Evolutionary conservation across 305 asterid species (phyloP).

Genomic region (Fraxinus floribunda): DNA sequence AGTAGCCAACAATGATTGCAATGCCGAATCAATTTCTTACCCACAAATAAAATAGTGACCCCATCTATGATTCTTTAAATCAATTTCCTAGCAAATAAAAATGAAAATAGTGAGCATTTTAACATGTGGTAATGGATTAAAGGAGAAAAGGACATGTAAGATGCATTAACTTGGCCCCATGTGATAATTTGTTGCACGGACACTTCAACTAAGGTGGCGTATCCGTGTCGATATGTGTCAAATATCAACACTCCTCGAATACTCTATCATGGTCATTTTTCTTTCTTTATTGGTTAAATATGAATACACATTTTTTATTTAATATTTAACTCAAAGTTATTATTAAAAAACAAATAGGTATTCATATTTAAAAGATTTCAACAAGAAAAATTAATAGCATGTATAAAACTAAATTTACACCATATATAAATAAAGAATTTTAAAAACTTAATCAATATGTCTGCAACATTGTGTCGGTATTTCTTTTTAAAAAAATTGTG

Average conservation of each 20-base stretch:
- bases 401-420: background rate
- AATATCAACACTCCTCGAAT: background rate
- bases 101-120: background rate
- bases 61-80: conserved; percentile 89
- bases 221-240: background rate
- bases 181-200: background rate
- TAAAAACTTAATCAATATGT: background rate
- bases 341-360: too few species aligned
- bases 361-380: background rate
- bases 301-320: background rate
- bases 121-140: background rate
- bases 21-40: conserved; percentile 36
- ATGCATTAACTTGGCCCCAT: background rate
- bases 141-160: background rate
- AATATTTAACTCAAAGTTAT: too few species aligned
- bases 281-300: background rate
- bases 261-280: background rate
- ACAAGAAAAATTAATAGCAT: too few species aligned
- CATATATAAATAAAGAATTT: background rate
- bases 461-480: background rate
- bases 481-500: too few species aligned
- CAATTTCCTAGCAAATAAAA: conserved; percentile 70
- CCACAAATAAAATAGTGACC: conserved; percentile 96
- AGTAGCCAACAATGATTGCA: background rate
- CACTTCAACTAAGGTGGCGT: background rate